Base-by-base conservation (phyloP, 176 grass and related monocot genomes). In the Puya raimondii region DNA sequence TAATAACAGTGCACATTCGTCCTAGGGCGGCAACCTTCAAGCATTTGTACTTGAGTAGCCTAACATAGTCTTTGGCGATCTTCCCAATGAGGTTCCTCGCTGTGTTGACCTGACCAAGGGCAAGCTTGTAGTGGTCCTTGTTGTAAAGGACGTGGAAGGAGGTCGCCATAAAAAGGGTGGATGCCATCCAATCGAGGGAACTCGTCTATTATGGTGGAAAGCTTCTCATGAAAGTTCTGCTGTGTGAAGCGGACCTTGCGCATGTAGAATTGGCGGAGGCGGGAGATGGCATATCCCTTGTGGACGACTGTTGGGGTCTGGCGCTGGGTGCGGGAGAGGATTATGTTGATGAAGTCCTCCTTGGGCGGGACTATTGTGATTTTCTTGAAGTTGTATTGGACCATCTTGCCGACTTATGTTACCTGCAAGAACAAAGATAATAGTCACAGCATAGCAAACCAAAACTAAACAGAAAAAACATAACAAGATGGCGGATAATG, bases 71-170 rank as follows among this genome's bases (percentile, higher is more conserved):
- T 77, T 84, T 88, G 4, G 88, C 67, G 12, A 91, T 88, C 72
- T 88, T 91, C 51, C 76, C 81, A 82, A 91, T 85, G 29, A 85
- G 79, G 26, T 88, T 91, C 49, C 88, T 85, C 64, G 81, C 82
- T 1, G 84, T 91, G 61, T 91, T 88, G 79, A 91, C 78, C 72
- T 91, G 88, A 10, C 84, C 88, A 50, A 91, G 78, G 47, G 88
- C 88, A 72, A 91, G 88, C 23, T 91, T 91, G 85, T 87, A 91
- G 69, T 91, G 88, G 77, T 91, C 88, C 68, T 91, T 91, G 72
- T 91, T 88, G 29, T 91, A 91, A 7, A 91, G 82, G 29, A 91
- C 85, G 57, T 88, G 88, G 88, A 3, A 88, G 85, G 54, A 91
- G 81, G 77, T 91, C 88, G 17, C 82, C 81, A 2, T 88, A 88